These are phyloP conservation scores for Alternaria conjuncta DNA, from an alignment of 2,329 filamentous ascomycete genomes.

Conservation along the genomic window DNA sequence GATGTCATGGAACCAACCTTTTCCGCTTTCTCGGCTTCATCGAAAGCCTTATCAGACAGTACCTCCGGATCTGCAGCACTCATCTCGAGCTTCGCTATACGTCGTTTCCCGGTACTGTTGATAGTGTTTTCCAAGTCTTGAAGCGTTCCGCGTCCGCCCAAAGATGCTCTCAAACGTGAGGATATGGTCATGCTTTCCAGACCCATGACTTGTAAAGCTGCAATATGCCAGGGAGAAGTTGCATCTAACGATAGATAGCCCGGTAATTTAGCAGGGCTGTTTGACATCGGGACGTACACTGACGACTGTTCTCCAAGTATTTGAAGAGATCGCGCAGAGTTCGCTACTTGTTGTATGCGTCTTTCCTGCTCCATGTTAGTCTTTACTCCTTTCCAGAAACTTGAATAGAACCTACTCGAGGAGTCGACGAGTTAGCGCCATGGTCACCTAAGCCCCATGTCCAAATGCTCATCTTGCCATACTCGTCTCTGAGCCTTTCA, in stretches of 20 bases:
- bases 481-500: conserved; percentile 83
- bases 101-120: conserved; percentile 79
- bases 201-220: conserved; percentile 76
- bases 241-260: conserved; percentile 65
- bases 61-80: conserved; percentile 57
- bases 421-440: conserved; percentile 32
- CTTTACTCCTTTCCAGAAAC: background rate
- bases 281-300: conserved; percentile 74
- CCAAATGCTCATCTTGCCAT: conserved; percentile 86
- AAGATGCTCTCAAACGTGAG: conserved; percentile 65
- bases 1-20: conserved; percentile 35
- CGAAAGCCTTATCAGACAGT: conserved; percentile 31
- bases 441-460: conserved; percentile 80
- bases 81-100: conserved; percentile 76
- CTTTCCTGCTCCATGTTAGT: conserved; percentile 58
- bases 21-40: conserved; percentile 32
- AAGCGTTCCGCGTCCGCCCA: conserved; percentile 59
- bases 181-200: conserved; percentile 81
- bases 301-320: conserved; percentile 74
- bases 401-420: conserved; percentile 51
- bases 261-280: conserved; percentile 65
- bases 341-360: conserved; percentile 70
- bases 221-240: conserved; percentile 77
- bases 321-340: conserved; percentile 74
- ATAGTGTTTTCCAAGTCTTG: conserved; percentile 69